A percentile compares a stretch with the other conserved stretches of the same genome.
phyloP scores from a whole-genome alignment of 2,329 filamentous ascomycete species.

The Calycina marina region DNA sequence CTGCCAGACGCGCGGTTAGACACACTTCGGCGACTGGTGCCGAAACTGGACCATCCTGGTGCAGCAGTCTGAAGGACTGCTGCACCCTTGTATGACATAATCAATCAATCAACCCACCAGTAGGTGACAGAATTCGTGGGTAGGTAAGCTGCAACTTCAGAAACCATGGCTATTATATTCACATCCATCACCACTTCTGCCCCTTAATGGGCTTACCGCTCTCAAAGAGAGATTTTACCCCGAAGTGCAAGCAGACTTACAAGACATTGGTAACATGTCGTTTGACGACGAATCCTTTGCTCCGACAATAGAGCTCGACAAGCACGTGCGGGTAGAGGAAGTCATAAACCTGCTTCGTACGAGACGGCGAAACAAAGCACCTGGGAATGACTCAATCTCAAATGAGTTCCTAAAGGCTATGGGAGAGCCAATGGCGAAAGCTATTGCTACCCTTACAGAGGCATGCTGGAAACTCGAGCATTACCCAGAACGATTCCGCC shows the following conservation, averaged over 20 bases:
- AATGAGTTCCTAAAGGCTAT: slow-evolving; percentile 2
- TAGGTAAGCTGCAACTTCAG: no score
- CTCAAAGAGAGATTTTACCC: slow-evolving; percentile 3
- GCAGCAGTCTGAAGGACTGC: no score
- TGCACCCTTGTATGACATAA: no score
- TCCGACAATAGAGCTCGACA: neutral
- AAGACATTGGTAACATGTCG: slow-evolving; percentile 2
- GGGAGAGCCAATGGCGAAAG: slow-evolving; percentile 1
- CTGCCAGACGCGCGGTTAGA: no score
- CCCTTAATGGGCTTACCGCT: no score
- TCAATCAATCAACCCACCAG: no score
- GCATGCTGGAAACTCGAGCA: slow-evolving; percentile 2
- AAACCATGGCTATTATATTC: no score
- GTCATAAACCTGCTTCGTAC: neutral
- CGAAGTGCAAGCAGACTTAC: slow-evolving; percentile 2
- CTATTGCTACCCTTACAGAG: slow-evolving; percentile 3
- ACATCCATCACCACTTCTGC: no score
- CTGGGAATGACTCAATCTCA: slow-evolving; percentile 6
- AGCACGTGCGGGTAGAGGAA: neutral
- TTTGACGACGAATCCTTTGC: slow-evolving; percentile 1
- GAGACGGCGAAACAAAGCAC: slow-evolving; percentile 4
- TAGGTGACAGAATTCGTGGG: no score
- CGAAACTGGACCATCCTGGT: no score
- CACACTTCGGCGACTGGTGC: no score
- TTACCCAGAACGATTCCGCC: slow-evolving; percentile 3